These are phyloP conservation scores for Hypomyces perniciosus DNA, from an alignment of 2,329 filamentous ascomycete species.

Conservation along the genomic window DNA sequence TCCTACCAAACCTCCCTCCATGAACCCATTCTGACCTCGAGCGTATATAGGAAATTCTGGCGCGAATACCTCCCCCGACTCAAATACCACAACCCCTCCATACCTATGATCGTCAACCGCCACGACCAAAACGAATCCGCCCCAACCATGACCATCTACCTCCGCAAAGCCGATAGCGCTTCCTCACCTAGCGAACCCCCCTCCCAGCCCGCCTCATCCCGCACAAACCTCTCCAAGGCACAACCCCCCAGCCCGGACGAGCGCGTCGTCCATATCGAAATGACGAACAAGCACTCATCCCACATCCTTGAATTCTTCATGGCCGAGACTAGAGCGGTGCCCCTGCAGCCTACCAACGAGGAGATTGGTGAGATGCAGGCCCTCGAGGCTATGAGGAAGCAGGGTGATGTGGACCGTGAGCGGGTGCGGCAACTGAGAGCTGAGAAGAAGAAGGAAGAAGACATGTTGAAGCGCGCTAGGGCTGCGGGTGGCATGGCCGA, in stretches of 20 bases:
- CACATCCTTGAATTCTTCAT: conserved; percentile 61
- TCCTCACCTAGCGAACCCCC: conserved; percentile 24
- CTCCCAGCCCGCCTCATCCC: conserved; percentile 42
- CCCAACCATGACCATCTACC: conserved; percentile 61
- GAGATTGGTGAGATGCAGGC: conserved; percentile 54
- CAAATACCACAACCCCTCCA: conserved; percentile 87
- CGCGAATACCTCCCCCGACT: conserved; percentile 72
- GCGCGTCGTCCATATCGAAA: conserved; percentile 50
- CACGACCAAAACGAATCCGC: conserved; percentile 49
- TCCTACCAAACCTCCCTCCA: conserved; percentile 19
- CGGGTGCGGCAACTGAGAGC: conserved; percentile 46
- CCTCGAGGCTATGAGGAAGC: conserved; percentile 47
- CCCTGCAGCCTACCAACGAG: conserved; percentile 50
- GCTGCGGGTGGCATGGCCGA: conserved; percentile 33
- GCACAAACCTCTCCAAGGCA: conserved; percentile 41
- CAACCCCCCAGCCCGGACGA: conserved; percentile 44
- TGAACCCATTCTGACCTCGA: conserved; percentile 16
- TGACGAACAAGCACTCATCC: conserved; percentile 55
- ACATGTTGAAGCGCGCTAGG: conserved; percentile 36
- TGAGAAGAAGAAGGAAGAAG: conserved; percentile 57
- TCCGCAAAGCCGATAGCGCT: conserved; percentile 36
- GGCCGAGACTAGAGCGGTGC: conserved; percentile 53
- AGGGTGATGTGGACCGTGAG: conserved; percentile 49
- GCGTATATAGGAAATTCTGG: conserved; percentile 72
- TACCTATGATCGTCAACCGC: conserved; percentile 78